Percentiles rank a stretch among this genome's conserved stretches.
Conservation (phyloP, 139 green algal species). For the Diplosphaera chodatii region DNA sequence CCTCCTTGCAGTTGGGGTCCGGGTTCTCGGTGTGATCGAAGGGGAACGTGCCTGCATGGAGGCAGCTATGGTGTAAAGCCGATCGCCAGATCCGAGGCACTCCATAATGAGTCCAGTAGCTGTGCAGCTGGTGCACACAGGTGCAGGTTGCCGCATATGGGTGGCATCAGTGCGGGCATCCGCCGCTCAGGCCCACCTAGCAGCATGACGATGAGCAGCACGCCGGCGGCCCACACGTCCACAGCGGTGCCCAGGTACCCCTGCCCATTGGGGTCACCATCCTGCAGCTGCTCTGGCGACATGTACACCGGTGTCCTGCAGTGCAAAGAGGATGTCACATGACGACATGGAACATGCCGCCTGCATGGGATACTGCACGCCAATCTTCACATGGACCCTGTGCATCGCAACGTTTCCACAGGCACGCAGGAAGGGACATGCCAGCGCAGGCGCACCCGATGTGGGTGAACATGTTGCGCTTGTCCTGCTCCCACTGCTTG, state of each 20-base stretch:
- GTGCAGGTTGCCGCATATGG: no score
- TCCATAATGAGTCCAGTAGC: no score
- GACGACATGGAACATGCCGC: no score
- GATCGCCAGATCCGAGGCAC: no score
- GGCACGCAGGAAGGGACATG: no score
- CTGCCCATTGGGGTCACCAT: constrained; percentile 23
- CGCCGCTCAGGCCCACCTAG: constrained; percentile 40
- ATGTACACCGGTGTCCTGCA: constrained; percentile 71
- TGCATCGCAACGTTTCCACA: no score
- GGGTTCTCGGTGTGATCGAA: constrained; percentile 73
- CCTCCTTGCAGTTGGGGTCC: constrained; percentile 62
- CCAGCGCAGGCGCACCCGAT: constrained; percentile 53
- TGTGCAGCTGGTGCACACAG: no score
- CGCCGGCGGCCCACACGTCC: constrained; percentile 67
- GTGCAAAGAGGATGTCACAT: no score
- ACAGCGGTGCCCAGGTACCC: constrained; percentile 52
- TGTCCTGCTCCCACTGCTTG: constrained; percentile 49
- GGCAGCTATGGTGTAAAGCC: no score
- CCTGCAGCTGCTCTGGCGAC: constrained; percentile 59
- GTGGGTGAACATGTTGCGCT: constrained; percentile 70
- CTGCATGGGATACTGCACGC: no score
- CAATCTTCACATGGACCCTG: no score
- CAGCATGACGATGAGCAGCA: constrained; percentile 75
- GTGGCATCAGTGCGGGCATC: no score
- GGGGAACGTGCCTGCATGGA: constrained; percentile 74